Percentiles rank a stretch among this genome's conserved stretches.
Evolutionary conservation across 2,329 filamentous ascomycete species (phyloP).

Genomic region (Teratosphaeria nubilosa): DNA sequence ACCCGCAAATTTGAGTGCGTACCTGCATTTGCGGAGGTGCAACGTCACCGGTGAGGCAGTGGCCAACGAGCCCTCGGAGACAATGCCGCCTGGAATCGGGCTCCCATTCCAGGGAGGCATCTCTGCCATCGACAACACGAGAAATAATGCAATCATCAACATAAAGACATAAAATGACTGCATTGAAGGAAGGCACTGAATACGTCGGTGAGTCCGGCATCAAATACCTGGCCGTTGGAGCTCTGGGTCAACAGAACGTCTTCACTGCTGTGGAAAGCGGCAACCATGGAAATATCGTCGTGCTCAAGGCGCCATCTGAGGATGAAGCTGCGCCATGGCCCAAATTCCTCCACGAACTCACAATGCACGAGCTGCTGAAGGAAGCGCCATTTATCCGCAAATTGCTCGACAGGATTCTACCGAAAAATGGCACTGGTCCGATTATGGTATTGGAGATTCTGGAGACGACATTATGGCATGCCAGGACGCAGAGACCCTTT

Average conservation of each 20-base stretch:
- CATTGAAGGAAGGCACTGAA: conserved; percentile 13
- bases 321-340: conserved; percentile 15
- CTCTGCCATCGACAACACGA: not conserved
- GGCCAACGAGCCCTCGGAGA: not conserved
- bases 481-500: conserved; percentile 17
- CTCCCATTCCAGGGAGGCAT: not conserved
- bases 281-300: conserved; percentile 12
- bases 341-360: conserved; percentile 20
- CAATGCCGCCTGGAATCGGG: not conserved
- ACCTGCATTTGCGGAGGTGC: not conserved
- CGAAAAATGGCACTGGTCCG: conserved; percentile 10
- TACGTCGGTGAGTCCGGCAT: conserved; percentile 15
- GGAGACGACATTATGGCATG: conserved; percentile 18
- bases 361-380: conserved; percentile 23
- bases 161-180: conserved; percentile 1
- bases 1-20: not conserved
- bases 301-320: conserved; percentile 18
- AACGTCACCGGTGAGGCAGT: not conserved
- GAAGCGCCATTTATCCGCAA: conserved; percentile 13
- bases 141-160: not conserved
- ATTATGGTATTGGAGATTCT: conserved; percentile 19
- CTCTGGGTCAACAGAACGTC: conserved; percentile 20
- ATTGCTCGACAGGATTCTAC: conserved; percentile 19
- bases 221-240: conserved; percentile 18
- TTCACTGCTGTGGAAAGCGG: conserved; percentile 18